A percentile compares a stretch with the other conserved stretches of the same genome.
phyloP scores from a whole-genome alignment of 2,329 filamentous ascomycete genomes.

The Xylariales sp. region DNA sequence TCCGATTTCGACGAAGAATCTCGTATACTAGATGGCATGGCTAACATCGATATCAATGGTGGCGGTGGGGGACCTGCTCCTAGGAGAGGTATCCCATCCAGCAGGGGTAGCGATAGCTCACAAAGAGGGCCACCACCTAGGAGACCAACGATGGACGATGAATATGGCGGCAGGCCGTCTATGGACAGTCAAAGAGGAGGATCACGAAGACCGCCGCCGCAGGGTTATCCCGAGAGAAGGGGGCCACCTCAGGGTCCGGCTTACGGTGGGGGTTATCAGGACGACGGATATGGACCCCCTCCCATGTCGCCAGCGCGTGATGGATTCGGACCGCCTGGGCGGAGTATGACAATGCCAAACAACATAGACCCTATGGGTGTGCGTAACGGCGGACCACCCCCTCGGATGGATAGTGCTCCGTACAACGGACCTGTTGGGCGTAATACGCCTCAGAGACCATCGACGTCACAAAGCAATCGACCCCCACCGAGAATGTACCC shows the following conservation, averaged over 20 bases:
- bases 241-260: slow-evolving; percentile 27
- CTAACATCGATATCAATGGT: slow-evolving; percentile 32
- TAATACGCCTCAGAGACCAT: slow-evolving; percentile 46
- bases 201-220: slow-evolving; percentile 30
- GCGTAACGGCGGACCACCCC: slow-evolving; percentile 27
- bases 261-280: slow-evolving; percentile 33
- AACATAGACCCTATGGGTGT: slow-evolving; percentile 38
- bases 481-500: slow-evolving; percentile 49
- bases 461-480: slow-evolving; percentile 49
- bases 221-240: slow-evolving; percentile 32
- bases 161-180: slow-evolving; percentile 25
- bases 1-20: slow-evolving; percentile 36
- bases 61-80: slow-evolving; percentile 9
- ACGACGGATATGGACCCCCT: slow-evolving; percentile 29
- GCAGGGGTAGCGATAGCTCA: slow-evolving; percentile 23
- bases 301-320: slow-evolving; percentile 32
- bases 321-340: slow-evolving; percentile 46
- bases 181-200: slow-evolving; percentile 26
- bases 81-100: slow-evolving; percentile 16
- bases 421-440: slow-evolving; percentile 41
- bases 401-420: slow-evolving; percentile 39
- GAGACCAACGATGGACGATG: slow-evolving; percentile 29
- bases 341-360: slow-evolving; percentile 59
- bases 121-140: slow-evolving; percentile 29
- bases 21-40: slow-evolving; percentile 37